Evolutionary conservation across 2,329 filamentous ascomycete genomes (phyloP).

Genomic region (Xylaria sp.): DNA sequence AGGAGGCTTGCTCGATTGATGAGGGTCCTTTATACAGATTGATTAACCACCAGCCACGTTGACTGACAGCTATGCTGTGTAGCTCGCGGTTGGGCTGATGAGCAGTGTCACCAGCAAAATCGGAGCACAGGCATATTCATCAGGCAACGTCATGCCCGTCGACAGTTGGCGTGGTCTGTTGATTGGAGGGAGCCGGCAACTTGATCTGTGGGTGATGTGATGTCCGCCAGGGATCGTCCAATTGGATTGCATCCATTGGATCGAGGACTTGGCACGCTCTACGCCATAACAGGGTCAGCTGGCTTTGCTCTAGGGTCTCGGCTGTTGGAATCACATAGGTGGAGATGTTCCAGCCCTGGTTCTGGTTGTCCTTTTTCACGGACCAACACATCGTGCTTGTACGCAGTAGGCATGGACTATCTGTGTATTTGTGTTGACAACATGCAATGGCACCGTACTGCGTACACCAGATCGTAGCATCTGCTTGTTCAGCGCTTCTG

Average conservation of each 20-base stretch:
- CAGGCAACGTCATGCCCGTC: conserved; percentile 14
- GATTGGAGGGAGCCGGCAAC: conserved; percentile 5
- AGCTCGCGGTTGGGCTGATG: conserved; percentile 1
- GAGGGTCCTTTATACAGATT: background rate
- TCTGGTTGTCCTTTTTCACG: conserved; percentile 6
- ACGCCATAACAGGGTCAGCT: background rate
- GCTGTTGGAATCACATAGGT: background rate
- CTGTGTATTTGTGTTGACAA: background rate
- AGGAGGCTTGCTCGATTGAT: conserved; percentile 1
- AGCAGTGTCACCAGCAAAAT: conserved; percentile 2
- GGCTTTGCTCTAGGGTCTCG: conserved; percentile 16
- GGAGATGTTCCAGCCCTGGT: conserved; percentile 9
- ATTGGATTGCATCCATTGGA: conserved; percentile 3
- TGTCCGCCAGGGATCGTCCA: background rate
- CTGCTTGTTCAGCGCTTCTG: background rate
- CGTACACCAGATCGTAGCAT: background rate
- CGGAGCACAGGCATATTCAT: conserved; percentile 1
- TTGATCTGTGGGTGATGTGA: conserved; percentile 6
- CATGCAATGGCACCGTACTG: too few relatives aligned
- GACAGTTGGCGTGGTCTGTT: background rate
- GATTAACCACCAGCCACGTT: conserved; percentile 4
- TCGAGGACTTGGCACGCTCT: background rate
- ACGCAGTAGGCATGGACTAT: background rate
- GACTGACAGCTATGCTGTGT: background rate
- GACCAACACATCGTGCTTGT: background rate